Evolutionary conservation across 805 yeast genomes (phyloP).

Genomic region (Starmerella sp.): DNA sequence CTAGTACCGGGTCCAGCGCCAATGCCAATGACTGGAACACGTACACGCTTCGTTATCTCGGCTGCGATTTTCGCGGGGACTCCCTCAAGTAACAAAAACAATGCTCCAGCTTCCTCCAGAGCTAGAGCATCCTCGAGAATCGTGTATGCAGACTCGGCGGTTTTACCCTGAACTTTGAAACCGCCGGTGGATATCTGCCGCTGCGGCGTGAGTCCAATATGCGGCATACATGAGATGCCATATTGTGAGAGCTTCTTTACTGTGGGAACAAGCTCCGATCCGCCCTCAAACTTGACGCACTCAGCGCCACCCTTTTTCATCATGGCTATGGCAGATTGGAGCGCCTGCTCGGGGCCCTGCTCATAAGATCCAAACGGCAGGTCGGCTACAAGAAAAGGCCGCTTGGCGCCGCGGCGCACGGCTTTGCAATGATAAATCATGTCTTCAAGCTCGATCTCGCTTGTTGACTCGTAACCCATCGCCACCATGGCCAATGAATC

Average conservation of each 20-base stretch:
- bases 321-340: slow-evolving; percentile 44
- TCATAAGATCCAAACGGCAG: slow-evolving; percentile 86
- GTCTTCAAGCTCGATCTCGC: slow-evolving; percentile 63
- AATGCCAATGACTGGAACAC: slow-evolving; percentile 83
- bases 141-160: slow-evolving; percentile 41
- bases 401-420: slow-evolving; percentile 56
- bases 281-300: slow-evolving; percentile 81
- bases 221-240: slow-evolving; percentile 88
- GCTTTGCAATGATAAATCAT: slow-evolving; percentile 67
- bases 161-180: slow-evolving; percentile 70
- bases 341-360: slow-evolving; percentile 48
- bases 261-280: slow-evolving; percentile 43
- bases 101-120: slow-evolving; percentile 66
- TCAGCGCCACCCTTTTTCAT: slow-evolving; percentile 47
- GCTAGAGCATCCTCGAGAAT: slow-evolving; percentile 57
- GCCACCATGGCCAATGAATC: slow-evolving; percentile 91
- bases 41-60: slow-evolving; percentile 46
- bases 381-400: slow-evolving; percentile 68
- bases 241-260: slow-evolving; percentile 45
- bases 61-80: slow-evolving; percentile 65
- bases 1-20: slow-evolving; percentile 82
- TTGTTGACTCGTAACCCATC: slow-evolving; percentile 58
- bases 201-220: slow-evolving; percentile 88
- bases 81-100: slow-evolving; percentile 69
- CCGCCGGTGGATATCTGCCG: slow-evolving; percentile 71